These are phyloP conservation scores for Sclerospora graminicola DNA, from an alignment of 352 stramenopile genomes.

Conservation along the genomic window DNA sequence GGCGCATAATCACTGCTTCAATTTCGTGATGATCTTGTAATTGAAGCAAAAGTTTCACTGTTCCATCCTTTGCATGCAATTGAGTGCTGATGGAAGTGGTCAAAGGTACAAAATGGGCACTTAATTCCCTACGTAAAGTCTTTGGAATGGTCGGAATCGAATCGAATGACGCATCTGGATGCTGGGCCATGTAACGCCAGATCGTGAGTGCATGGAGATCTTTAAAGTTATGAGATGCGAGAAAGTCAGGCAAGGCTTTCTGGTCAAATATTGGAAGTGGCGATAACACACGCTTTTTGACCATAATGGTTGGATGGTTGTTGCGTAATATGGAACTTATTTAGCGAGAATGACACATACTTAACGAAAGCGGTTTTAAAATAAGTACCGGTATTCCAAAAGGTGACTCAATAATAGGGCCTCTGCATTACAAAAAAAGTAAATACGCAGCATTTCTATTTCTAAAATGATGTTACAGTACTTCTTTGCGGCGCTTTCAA, in stretches of 20 bases:
- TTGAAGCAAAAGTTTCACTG: constrained; percentile 85
- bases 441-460: too few relatives aligned
- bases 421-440: too few relatives aligned
- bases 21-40: constrained; percentile 89
- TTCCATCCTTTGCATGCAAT: constrained; percentile 78
- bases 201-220: constrained; percentile 37
- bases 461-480: too few relatives aligned
- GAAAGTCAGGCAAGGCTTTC: constrained; percentile 48
- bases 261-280: constrained; percentile 72
- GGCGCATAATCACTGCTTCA: constrained; percentile 96
- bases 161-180: too few relatives aligned
- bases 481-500: too few relatives aligned
- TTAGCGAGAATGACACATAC: too few relatives aligned
- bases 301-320: too few relatives aligned
- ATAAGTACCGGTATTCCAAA: too few relatives aligned
- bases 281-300: constrained; percentile 68
- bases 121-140: constrained; percentile 40
- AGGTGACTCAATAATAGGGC: too few relatives aligned
- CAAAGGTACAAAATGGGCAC: constrained; percentile 67
- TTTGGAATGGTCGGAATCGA: constrained; percentile 24
- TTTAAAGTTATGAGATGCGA: constrained; percentile 59
- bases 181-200: not conserved
- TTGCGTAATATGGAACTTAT: too few relatives aligned
- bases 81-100: constrained; percentile 69
- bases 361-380: too few relatives aligned